Evolutionary conservation across 805 yeast species (phyloP).

Genomic region (Candida parachauliodes): DNA sequence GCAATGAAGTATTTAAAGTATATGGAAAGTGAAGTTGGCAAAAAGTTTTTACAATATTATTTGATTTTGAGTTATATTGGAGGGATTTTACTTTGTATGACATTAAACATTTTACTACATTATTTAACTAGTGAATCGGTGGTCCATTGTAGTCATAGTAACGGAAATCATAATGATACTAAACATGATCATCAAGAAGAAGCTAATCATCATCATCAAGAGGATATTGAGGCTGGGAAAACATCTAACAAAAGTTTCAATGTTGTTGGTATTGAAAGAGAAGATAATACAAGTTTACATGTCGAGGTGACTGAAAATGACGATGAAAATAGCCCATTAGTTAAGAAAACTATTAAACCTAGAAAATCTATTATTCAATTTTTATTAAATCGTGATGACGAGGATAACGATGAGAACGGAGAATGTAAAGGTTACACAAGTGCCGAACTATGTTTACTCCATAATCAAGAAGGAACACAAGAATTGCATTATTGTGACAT

Average conservation of each 20-base stretch:
- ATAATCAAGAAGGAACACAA: conserved; percentile 6
- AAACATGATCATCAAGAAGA: conserved; percentile 5
- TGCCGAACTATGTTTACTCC: conserved; percentile 31
- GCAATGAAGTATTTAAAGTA: conserved; percentile 43
- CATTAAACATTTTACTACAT: conserved; percentile 66
- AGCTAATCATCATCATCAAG: conserved; percentile 15
- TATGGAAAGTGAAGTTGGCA: conserved; percentile 1
- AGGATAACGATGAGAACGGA: conserved; percentile 26
- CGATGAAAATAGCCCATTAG: conserved; percentile 20
- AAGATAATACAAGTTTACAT: background rate
- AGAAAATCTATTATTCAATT: conserved; percentile 26
- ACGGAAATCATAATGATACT: conserved; percentile 14
- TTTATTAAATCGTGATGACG: conserved; percentile 19
- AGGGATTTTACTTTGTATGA: conserved; percentile 61
- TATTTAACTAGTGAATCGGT: conserved; percentile 73
- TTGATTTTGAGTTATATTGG: conserved; percentile 45
- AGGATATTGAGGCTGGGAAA: conserved; percentile 2
- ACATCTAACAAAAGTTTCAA: background rate
- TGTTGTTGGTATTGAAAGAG: background rate
- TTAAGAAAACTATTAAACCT: conserved; percentile 8
- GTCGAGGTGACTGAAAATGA: conserved; percentile 2
- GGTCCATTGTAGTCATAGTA: conserved; percentile 78
- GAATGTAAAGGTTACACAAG: conserved; percentile 49
- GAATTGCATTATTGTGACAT: conserved; percentile 39
- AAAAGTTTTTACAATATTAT: conserved; percentile 26